phyloP scores from a whole-genome alignment of 495 filamentous ascomycete genomes.

The Aspergillus steynii region DNA sequence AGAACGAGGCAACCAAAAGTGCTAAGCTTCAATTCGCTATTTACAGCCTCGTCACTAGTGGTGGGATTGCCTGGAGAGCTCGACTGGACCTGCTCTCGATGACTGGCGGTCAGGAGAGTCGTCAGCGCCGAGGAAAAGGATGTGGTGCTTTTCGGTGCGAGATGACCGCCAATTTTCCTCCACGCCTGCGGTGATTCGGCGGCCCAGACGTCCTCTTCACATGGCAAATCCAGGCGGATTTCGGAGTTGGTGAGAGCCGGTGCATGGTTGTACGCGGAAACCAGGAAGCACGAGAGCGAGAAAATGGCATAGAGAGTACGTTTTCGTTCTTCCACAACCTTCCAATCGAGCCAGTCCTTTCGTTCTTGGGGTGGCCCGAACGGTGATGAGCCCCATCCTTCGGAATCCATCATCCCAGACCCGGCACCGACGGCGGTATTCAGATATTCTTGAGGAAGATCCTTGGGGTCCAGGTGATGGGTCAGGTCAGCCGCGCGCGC shows the following conservation, averaged over 20 bases:
- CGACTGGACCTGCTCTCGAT: slow-evolving; percentile 63
- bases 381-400: slow-evolving; percentile 31
- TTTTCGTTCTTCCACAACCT: slow-evolving; percentile 85
- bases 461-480: slow-evolving; percentile 44
- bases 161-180: slow-evolving; percentile 70
- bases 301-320: slow-evolving; percentile 92
- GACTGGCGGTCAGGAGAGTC: slow-evolving; percentile 75
- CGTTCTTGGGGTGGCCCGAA: slow-evolving; percentile 65
- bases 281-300: slow-evolving; percentile 83
- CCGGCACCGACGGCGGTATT: slow-evolving; percentile 17
- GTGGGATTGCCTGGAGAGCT: slow-evolving; percentile 30
- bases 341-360: slow-evolving; percentile 87
- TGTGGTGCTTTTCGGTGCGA: slow-evolving; percentile 60
- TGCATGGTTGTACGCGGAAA: slow-evolving; percentile 89
- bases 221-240: slow-evolving; percentile 86
- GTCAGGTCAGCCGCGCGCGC: slow-evolving; percentile 81
- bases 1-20: slow-evolving; percentile 92
- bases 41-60: slow-evolving; percentile 44
- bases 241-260: slow-evolving; percentile 94
- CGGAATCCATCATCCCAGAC: slow-evolving; percentile 18
- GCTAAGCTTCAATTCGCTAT: slow-evolving; percentile 76
- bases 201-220: slow-evolving; percentile 89
- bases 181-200: slow-evolving; percentile 80
- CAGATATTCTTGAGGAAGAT: slow-evolving; percentile 43
- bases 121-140: slow-evolving; percentile 78